Evolutionary conservation across 1,284 basidiomycete genomes (phyloP).

Genomic region (Pseudozyma pruni): DNA sequence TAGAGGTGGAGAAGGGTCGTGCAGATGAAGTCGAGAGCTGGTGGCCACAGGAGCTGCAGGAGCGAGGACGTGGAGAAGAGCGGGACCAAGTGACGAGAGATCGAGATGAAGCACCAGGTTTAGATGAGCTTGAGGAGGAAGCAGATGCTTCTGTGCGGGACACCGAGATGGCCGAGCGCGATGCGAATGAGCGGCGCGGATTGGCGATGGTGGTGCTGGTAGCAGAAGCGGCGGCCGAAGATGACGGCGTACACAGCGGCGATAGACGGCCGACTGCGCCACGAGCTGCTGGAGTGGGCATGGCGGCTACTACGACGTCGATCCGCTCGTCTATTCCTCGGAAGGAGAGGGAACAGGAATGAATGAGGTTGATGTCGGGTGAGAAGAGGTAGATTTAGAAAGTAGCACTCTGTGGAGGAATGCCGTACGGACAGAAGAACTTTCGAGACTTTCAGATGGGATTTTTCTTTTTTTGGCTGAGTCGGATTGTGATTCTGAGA

Average conservation of each 20-base stretch:
- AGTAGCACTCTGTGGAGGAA: too few species aligned
- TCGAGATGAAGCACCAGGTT: constrained; percentile 20
- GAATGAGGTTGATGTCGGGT: constrained; percentile 3
- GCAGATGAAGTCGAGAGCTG: constrained; percentile 4
- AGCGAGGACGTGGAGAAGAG: constrained; percentile 1
- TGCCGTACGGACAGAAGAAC: constrained; percentile 10
- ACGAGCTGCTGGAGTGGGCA: constrained; percentile 30
- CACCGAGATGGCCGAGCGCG: constrained; percentile 4
- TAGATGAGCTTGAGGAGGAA: constrained; percentile 8
- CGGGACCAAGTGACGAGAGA: constrained; percentile 36
- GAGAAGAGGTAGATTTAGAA: too few species aligned
- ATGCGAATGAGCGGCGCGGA: constrained; percentile 13
- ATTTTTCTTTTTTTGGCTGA: constrained; percentile 4
- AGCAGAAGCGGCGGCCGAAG: constrained; percentile 13
- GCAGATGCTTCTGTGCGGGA: constrained; percentile 1
- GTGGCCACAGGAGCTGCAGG: constrained; percentile 28
- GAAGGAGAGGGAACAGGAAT: not conserved
- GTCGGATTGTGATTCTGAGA: constrained; percentile 15
- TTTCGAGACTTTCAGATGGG: constrained; percentile 20
- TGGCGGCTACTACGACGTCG: constrained; percentile 6
- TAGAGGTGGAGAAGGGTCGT: constrained; percentile 30
- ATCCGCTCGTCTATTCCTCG: too few species aligned
- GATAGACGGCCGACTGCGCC: constrained; percentile 27
- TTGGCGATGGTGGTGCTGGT: constrained; percentile 1
- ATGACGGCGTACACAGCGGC: constrained; percentile 21